Evolutionary conservation across 192 early-diverging fungal genomes (phyloP).

Genomic region (Entomortierella parvispora): DNA sequence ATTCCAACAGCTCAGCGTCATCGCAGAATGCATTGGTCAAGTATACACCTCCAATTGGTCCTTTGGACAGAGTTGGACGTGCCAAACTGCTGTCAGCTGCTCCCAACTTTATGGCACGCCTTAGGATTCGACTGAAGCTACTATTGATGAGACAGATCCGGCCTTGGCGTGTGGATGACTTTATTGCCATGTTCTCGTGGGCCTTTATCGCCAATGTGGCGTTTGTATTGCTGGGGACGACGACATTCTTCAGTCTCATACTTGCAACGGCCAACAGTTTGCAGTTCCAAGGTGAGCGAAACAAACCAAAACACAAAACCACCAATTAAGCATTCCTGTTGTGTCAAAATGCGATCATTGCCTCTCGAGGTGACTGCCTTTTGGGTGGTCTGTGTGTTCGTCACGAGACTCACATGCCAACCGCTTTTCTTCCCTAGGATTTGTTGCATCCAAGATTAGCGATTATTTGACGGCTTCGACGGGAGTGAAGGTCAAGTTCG

Average conservation of each 20-base stretch:
- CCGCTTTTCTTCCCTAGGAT: conserved; percentile 61
- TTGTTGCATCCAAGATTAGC: conserved; percentile 80
- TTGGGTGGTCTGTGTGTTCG: conserved; percentile 25
- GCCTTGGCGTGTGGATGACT: conserved; percentile 86
- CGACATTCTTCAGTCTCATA: conserved; percentile 85
- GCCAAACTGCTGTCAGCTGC: conserved; percentile 68
- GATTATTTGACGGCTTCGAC: conserved; percentile 83
- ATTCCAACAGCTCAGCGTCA: neutral
- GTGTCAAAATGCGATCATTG: neutral
- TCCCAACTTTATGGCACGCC: conserved; percentile 66
- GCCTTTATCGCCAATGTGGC: conserved; percentile 85
- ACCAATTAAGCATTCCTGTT: neutral
- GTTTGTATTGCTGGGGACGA: conserved; percentile 89
- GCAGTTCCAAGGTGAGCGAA: conserved; percentile 76
- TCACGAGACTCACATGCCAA: neutral
- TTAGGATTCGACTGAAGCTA: conserved; percentile 68
- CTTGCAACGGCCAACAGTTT: conserved; percentile 84
- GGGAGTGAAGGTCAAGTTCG: conserved; percentile 87
- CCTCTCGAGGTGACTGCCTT: conserved; percentile 8
- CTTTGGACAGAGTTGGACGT: conserved; percentile 35
- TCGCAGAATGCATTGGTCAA: conserved; percentile 36
- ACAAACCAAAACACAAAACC: neutral
- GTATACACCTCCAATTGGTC: conserved; percentile 39
- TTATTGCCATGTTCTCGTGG: conserved; percentile 91
- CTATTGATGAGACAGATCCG: conserved; percentile 74